phyloP scores from a whole-genome alignment of 2,329 filamentous ascomycete species.

The Monosporascus sp. region DNA sequence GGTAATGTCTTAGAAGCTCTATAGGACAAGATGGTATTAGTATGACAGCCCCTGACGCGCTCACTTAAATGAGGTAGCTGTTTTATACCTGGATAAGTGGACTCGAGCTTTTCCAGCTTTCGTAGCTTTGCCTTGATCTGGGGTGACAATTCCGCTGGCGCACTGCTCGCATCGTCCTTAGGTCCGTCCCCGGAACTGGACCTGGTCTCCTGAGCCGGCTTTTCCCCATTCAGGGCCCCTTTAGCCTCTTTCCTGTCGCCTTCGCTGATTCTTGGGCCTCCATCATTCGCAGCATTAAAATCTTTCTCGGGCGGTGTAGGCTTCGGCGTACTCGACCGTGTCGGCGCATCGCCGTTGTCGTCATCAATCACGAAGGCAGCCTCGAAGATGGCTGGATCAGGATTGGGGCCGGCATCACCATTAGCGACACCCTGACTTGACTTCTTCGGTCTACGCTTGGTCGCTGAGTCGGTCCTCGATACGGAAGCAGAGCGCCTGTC shows the following conservation, averaged over 20 bases:
- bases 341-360: conserved; percentile 71
- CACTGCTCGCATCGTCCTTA: conserved; percentile 13
- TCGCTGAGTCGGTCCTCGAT: conserved; percentile 31
- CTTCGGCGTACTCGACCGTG: conserved; percentile 55
- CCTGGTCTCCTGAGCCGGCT: conserved; percentile 2
- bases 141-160: conserved; percentile 56
- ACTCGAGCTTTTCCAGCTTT: conserved; percentile 85
- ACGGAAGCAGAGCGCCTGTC: conserved; percentile 41
- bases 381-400: conserved; percentile 85
- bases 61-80: neutral
- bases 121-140: conserved; percentile 73
- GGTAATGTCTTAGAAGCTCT: conserved; percentile 89
- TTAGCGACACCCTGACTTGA: conserved; percentile 30
- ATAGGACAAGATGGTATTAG: conserved; percentile 2
- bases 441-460: conserved; percentile 37
- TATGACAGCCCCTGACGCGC: neutral
- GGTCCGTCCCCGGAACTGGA: conserved; percentile 16
- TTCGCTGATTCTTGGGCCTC: neutral
- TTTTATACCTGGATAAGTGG: conserved; percentile 71
- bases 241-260: conserved; percentile 12
- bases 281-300: conserved; percentile 13
- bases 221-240: conserved; percentile 6
- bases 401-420: conserved; percentile 45
- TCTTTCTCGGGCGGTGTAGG: conserved; percentile 33
- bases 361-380: conserved; percentile 83